phyloP scores from a whole-genome alignment of 805 yeast species.

The Komagataella ulmi region DNA sequence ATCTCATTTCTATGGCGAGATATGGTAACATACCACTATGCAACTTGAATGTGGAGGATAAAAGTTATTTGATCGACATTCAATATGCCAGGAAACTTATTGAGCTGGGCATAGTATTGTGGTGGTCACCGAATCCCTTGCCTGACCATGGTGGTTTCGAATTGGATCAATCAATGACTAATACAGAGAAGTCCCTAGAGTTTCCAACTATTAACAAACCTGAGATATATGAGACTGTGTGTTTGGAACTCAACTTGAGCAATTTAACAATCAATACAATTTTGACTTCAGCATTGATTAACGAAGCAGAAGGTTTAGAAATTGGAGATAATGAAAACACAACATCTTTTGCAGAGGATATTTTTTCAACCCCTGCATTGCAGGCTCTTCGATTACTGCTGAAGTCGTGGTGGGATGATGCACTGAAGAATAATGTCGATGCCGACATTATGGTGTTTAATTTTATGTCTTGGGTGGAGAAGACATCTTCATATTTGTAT shows the following conservation, averaged over 20 bases:
- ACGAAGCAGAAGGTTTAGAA: conserved; percentile 82
- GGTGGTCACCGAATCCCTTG: conserved; percentile 83
- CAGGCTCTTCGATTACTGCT: conserved; percentile 59
- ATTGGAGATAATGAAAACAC: conserved; percentile 32
- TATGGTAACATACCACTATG: conserved; percentile 80
- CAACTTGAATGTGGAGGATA: conserved; percentile 66
- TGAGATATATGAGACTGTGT: conserved; percentile 66
- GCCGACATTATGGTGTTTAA: conserved; percentile 79
- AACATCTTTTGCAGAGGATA: conserved; percentile 59
- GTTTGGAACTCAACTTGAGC: conserved; percentile 63
- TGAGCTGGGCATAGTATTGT: conserved; percentile 55
- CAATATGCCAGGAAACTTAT: conserved; percentile 70
- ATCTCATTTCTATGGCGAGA: conserved; percentile 49
- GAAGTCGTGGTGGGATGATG: conserved; percentile 90
- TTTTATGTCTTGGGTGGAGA: conserved; percentile 79
- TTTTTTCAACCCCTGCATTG: conserved; percentile 69
- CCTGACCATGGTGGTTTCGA: conserved; percentile 84
- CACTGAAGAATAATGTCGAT: conserved; percentile 45
- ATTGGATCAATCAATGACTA: conserved; percentile 30
- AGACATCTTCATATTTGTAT: conserved; percentile 57
- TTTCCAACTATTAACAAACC: conserved; percentile 68
- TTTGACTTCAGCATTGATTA: conserved; percentile 68
- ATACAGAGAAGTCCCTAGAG: conserved; percentile 39
- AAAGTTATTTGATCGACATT: conserved; percentile 71
- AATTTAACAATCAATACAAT: conserved; percentile 81